These are phyloP conservation scores for Echria macrotheca DNA, from an alignment of 495 filamentous ascomycete genomes.

Conservation along the genomic window DNA sequence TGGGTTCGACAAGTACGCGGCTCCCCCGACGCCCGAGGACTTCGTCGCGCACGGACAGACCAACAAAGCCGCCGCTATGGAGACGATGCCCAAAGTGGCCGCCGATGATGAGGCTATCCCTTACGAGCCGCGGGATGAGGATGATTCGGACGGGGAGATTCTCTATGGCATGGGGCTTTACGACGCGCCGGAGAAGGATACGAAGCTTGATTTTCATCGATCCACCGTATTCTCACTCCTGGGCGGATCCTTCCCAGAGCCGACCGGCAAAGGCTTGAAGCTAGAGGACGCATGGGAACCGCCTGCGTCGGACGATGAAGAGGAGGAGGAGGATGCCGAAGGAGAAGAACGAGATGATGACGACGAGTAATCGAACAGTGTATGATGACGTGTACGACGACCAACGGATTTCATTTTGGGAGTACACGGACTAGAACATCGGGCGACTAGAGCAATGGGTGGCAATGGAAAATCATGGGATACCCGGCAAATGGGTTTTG, in stretches of 20 bases:
- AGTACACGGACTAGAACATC: conserved; percentile 1
- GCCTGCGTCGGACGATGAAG: conserved; percentile 54
- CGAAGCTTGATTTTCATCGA: conserved; percentile 39
- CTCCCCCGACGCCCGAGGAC: conserved; percentile 58
- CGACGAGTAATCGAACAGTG: conserved; percentile 15
- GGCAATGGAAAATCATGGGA: conserved; percentile 1
- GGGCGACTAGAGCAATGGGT: not conserved
- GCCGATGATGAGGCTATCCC: conserved; percentile 43
- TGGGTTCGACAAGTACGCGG: conserved; percentile 34
- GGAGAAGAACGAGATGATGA: conserved; percentile 31
- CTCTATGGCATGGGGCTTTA: conserved; percentile 82
- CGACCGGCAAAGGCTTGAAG: conserved; percentile 67
- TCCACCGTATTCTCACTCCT: conserved; percentile 47
- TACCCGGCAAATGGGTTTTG: conserved; percentile 6
- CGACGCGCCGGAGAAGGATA: conserved; percentile 52
- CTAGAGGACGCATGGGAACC: conserved; percentile 80
- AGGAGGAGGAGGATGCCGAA: conserved; percentile 47
- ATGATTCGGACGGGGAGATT: conserved; percentile 56
- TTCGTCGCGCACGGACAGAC: conserved; percentile 22
- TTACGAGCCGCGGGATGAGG: conserved; percentile 32
- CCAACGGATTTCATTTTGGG: conserved; percentile 4
- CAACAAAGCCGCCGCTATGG: not conserved
- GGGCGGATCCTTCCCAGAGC: conserved; percentile 29
- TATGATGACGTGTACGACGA: conserved; percentile 2
- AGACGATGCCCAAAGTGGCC: conserved; percentile 22